Conservation (phyloP, 2,329 filamentous ascomycete species). For the Didymella pinodella region DNA sequence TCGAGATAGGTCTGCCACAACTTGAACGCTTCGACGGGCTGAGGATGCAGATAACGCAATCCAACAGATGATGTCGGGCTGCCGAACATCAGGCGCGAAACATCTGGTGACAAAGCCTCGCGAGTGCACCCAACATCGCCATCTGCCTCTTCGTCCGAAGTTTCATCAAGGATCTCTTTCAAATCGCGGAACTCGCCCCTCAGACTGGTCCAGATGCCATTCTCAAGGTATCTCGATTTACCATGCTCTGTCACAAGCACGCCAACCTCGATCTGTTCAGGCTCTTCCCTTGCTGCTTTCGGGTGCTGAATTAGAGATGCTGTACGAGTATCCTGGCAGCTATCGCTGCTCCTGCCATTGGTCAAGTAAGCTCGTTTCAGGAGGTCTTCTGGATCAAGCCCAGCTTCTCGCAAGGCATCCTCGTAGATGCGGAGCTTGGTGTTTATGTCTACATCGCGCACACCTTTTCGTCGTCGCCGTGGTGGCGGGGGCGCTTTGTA, state of each 20-base stretch:
- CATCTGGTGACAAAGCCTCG: constrained; percentile 19
- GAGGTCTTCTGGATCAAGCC: constrained; percentile 39
- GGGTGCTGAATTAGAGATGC: background rate
- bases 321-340: background rate
- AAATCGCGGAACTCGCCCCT: constrained; percentile 41
- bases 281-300: background rate
- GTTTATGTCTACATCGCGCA: constrained; percentile 35
- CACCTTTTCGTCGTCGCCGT: constrained; percentile 38
- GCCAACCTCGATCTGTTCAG: constrained; percentile 15
- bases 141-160: constrained; percentile 37
- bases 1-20: constrained; percentile 80
- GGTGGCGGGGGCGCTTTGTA: constrained; percentile 47
- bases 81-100: constrained; percentile 33
- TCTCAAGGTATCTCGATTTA: constrained; percentile 45
- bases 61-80: constrained; percentile 17
- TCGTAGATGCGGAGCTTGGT: constrained; percentile 43
- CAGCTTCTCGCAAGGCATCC: constrained; percentile 37
- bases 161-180: constrained; percentile 41
- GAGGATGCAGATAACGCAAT: constrained; percentile 62
- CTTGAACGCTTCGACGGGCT: constrained; percentile 70
- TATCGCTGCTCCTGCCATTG: background rate
- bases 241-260: constrained; percentile 39
- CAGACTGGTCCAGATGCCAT: constrained; percentile 45
- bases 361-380: constrained; percentile 24
- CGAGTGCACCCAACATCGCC: background rate